These are phyloP conservation scores for Buxus sempervirens DNA, from an alignment of 164 flowering plant genomes.

Conservation along the genomic window DNA sequence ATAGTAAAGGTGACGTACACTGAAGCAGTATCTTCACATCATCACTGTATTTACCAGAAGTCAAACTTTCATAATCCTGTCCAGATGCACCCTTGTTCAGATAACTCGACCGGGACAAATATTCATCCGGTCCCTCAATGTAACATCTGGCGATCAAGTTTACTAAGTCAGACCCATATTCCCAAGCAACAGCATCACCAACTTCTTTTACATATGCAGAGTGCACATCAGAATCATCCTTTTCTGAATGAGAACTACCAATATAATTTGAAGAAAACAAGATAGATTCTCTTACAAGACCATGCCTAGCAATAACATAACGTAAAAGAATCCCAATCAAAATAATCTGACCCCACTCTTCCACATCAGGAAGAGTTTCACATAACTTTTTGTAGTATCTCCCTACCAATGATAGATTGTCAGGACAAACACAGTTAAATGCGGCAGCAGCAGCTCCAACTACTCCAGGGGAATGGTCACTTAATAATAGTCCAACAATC, in stretches of 20 bases:
- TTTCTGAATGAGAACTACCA: constrained; percentile 29
- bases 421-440: constrained; percentile 81
- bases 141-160: constrained; percentile 64
- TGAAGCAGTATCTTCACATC: constrained; percentile 79
- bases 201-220: constrained; percentile 20
- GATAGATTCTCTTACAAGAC: constrained; percentile 75
- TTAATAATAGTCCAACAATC: constrained; percentile 73
- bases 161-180: constrained; percentile 31
- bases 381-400: constrained; percentile 67
- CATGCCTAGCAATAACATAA: constrained; percentile 79
- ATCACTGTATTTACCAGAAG: constrained; percentile 50
- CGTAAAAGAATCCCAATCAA: constrained; percentile 83
- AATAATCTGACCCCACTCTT: constrained; percentile 96
- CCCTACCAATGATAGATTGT: constrained; percentile 64
- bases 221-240: constrained; percentile 29
- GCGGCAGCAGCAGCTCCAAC: constrained; percentile 99
- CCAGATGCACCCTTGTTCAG: constrained; percentile 25
- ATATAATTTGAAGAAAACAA: constrained; percentile 39
- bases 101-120: constrained; percentile 50
- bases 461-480: constrained; percentile 87
- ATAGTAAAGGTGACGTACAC: constrained; percentile 88
- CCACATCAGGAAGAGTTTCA: constrained; percentile 92
- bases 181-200: constrained; percentile 17
- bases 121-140: constrained; percentile 86
- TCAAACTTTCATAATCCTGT: constrained; percentile 31